These are phyloP conservation scores for Fragaria iinumae DNA, from an alignment of 306 rosid species.

Conservation along the genomic window DNA sequence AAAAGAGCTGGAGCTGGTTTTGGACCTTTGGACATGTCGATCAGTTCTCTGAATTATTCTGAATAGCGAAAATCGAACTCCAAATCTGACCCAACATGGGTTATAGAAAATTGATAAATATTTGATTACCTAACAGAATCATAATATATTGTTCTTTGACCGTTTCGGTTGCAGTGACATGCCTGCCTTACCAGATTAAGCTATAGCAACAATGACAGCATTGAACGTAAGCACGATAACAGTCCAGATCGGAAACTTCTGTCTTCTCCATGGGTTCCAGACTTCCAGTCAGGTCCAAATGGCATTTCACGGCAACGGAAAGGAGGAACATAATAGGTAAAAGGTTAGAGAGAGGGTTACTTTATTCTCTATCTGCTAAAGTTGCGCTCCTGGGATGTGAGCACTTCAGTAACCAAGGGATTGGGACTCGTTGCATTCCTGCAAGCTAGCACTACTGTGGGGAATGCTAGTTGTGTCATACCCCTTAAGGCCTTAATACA, in stretches of 20 bases:
- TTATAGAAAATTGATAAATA: background rate
- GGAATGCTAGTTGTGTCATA: background rate
- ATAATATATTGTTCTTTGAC: background rate
- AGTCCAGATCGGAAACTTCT: background rate
- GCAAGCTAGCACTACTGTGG: background rate
- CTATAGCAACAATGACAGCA: background rate
- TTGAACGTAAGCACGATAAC: background rate
- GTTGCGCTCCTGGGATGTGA: background rate
- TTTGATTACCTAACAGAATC: background rate
- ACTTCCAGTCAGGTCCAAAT: background rate
- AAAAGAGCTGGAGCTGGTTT: slow-evolving; percentile 22
- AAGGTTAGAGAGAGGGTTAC: background rate
- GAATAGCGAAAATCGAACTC: background rate
- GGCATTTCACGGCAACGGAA: background rate
- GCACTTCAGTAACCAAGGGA: background rate
- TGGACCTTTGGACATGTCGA: background rate
- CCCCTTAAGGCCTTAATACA: background rate
- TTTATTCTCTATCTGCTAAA: background rate
- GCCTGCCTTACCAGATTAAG: background rate
- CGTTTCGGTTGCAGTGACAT: background rate
- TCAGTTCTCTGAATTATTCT: background rate
- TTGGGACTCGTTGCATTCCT: background rate
- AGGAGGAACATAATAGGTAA: background rate
- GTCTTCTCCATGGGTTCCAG: background rate
- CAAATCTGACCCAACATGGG: background rate